Base-by-base conservation (phyloP, 2,329 filamentous ascomycete species). In the Aspergillus sp. region DNA sequence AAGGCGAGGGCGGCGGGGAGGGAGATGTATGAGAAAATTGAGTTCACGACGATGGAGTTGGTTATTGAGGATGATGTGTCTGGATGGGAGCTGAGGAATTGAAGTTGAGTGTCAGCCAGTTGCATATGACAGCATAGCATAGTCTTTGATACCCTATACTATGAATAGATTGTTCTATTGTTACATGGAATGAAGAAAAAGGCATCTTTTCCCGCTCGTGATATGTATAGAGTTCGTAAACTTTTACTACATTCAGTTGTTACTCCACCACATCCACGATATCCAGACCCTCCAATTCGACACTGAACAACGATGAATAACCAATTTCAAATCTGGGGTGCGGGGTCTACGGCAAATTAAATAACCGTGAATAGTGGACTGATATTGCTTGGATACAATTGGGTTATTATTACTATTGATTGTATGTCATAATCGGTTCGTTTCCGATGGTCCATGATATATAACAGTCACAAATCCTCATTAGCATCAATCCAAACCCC, bases 11-110 rank as follows among this genome's bases (percentile, higher is more conserved):
- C 56, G 17, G 77, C 76, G 5, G 79, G 74, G 6, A 56, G 65
- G 7, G 66, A 71, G 15, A 60, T 75, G 57, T 77, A 77, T 53
- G 64, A 85, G 78, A 74, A 75, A 50, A 88, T 90, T 60, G 83
- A 86, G 60, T 82, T 86, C 54, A 77, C 84, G 59, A 80, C 79
- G 49, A 71, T 79, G 61, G 75, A 74, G 44, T 65, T 95, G 60
- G 79, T 81, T 32, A 78, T 95, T 53, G 74, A 76, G 20, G 83
- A 91, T 60, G 79, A 78, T 15, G 80, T 78, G 15, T 20, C 15
- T 5, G 41, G 23, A 15, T 33, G 65, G 75, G 53, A 75, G 71
- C 41, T 93, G 86, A 83, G 74, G 79, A 44, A 76, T 88, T 53
- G 69, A 70, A 35, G 72, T 30, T 30, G 10, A 30, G 10, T 30